Evolutionary conservation across 768 basidiomycete species (phyloP).

Genomic region (Boletus pseudo-olivaceus): DNA sequence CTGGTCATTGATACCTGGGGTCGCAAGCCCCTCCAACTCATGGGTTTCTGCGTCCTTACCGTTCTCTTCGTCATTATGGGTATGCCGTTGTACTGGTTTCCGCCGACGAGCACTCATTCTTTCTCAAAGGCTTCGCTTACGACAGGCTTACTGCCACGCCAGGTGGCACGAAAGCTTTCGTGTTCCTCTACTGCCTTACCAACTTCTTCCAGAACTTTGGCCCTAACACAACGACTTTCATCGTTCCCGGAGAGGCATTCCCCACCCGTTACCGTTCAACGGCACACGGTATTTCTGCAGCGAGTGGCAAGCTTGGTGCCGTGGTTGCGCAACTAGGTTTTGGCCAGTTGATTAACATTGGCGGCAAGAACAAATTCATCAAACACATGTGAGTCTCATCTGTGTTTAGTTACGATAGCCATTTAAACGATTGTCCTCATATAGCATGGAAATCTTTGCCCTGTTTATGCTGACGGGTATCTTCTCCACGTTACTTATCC

Average conservation of each 20-base stretch:
- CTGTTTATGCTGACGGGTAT: constrained; percentile 86
- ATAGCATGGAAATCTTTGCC: constrained; percentile 74
- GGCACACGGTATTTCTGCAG: constrained; percentile 81
- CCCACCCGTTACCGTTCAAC: constrained; percentile 88
- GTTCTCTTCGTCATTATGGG: constrained; percentile 67
- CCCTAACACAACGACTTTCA: constrained; percentile 75
- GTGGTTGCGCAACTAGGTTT: constrained; percentile 80
- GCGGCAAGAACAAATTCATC: constrained; percentile 58
- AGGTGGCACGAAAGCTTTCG: constrained; percentile 54
- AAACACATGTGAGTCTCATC: constrained; percentile 58
- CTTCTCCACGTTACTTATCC: constrained; percentile 74
- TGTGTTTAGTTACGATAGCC: background rate
- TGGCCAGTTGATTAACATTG: constrained; percentile 62
- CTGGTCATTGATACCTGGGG: constrained; percentile 76
- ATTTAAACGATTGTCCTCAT: constrained; percentile 1
- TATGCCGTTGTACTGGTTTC: constrained; percentile 28
- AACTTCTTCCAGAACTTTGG: constrained; percentile 92
- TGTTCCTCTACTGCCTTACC: constrained; percentile 82
- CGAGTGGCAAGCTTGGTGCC: constrained; percentile 79
- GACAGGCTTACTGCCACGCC: constrained; percentile 48
- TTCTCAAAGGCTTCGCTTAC: constrained; percentile 57
- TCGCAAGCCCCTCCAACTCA: constrained; percentile 76
- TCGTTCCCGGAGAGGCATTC: constrained; percentile 81
- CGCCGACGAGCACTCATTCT: constrained; percentile 3
- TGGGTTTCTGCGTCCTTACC: constrained; percentile 71